phyloP scores from a whole-genome alignment of 768 basidiomycete species.

The Auricularia cornea region DNA sequence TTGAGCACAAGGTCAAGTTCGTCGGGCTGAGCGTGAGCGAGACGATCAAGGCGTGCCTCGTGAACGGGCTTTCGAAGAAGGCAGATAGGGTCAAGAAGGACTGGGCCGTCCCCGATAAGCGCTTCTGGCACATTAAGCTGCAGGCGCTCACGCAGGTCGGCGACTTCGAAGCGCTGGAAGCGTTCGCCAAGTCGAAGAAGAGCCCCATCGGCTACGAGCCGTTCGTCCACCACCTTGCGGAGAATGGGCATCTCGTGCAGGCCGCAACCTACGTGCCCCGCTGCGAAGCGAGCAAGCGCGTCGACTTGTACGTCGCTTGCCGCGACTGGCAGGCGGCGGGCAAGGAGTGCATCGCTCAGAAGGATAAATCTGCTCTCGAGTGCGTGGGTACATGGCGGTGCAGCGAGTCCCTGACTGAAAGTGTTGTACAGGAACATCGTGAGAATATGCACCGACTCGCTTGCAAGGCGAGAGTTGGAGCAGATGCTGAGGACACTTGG shows the following conservation, averaged over 20 bases:
- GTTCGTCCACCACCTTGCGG: constrained; percentile 72
- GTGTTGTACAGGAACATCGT: constrained; percentile 50
- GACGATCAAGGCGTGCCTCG: constrained; percentile 69
- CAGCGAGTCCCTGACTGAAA: constrained; percentile 4
- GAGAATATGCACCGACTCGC: constrained; percentile 67
- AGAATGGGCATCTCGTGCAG: constrained; percentile 65
- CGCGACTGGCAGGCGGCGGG: constrained; percentile 87
- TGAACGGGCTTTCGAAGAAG: constrained; percentile 73
- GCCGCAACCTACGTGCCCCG: constrained; percentile 69
- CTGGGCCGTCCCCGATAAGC: constrained; percentile 91
- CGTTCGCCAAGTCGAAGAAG: constrained; percentile 77
- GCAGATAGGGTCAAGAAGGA: constrained; percentile 86
- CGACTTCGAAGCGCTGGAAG: constrained; percentile 82
- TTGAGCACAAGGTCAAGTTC: constrained; percentile 67
- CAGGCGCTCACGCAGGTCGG: constrained; percentile 67
- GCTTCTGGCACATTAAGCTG: constrained; percentile 92
- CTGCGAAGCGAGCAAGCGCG: constrained; percentile 75
- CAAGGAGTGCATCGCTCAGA: constrained; percentile 81
- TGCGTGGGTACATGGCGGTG: constrained; percentile 35
- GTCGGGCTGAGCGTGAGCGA: constrained; percentile 82
- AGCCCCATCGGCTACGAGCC: constrained; percentile 95
- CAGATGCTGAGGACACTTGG: constrained; percentile 26
- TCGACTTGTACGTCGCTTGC: constrained; percentile 83
- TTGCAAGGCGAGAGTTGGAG: constrained; percentile 74
- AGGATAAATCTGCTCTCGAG: constrained; percentile 80